Conservation (phyloP, 331 rosid species). For the Rhamnella rubrinervis region DNA sequence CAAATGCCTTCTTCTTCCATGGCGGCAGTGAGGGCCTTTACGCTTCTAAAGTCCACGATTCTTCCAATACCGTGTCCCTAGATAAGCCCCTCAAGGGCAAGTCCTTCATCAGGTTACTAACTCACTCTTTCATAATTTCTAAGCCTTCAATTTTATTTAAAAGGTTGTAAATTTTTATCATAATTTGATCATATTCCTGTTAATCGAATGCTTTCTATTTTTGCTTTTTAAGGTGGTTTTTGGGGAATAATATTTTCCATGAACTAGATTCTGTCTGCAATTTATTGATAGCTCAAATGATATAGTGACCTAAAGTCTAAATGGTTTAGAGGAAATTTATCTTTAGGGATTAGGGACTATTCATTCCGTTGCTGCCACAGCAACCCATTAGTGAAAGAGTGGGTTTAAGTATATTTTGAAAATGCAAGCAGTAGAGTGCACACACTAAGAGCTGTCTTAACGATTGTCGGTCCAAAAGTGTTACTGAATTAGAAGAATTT, state of each 20-base stretch:
- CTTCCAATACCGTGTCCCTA: constrained; percentile 11
- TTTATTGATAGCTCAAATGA: too few relatives aligned
- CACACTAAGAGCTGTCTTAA: background rate
- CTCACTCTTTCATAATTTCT: background rate
- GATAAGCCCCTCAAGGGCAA: constrained; percentile 53
- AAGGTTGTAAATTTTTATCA: background rate
- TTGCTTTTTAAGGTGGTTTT: too few relatives aligned
- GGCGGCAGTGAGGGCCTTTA: constrained; percentile 72
- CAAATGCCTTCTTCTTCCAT: constrained; percentile 75
- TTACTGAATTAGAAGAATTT: background rate
- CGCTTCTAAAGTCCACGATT: constrained; percentile 45
- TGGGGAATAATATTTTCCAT: too few relatives aligned
- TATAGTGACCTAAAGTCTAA: too few relatives aligned
- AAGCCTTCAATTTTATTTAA: background rate
- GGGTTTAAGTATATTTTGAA: background rate
- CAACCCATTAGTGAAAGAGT: background rate
- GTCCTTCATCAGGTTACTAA: constrained; percentile 54
- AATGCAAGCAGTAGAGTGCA: background rate
- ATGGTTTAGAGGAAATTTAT: too few relatives aligned
- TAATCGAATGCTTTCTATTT: background rate
- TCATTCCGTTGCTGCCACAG: background rate
- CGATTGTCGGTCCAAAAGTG: background rate
- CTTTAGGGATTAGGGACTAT: too few relatives aligned
- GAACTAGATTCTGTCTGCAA: too few relatives aligned
- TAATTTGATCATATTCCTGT: background rate